These are phyloP conservation scores for Kazachstania kunashirensis DNA, from an alignment of 805 yeast species.

Conservation along the genomic window DNA sequence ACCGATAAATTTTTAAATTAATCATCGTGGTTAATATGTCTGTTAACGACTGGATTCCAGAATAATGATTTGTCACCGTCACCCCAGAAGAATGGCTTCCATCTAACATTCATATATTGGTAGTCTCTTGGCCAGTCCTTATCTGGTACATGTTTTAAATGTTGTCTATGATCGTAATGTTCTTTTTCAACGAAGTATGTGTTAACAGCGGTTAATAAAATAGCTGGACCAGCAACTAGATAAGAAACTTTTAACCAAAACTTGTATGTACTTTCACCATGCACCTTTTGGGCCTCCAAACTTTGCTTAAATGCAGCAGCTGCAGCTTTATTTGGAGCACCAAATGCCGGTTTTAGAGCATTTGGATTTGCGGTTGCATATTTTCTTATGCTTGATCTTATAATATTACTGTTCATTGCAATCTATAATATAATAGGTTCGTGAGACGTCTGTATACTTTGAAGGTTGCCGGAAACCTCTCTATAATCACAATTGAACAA, in stretches of 20 bases:
- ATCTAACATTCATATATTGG: conserved; percentile 86
- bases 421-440: too few species aligned
- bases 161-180: conserved; percentile 86
- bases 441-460: too few species aligned
- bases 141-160: conserved; percentile 58
- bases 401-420: conserved; percentile 3
- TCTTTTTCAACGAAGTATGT: conserved; percentile 73
- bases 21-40: conserved; percentile 48
- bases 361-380: conserved; percentile 33
- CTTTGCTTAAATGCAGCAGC: conserved; percentile 61
- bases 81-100: conserved; percentile 93
- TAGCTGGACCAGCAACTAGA: conserved; percentile 75
- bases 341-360: conserved; percentile 41
- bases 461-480: too few species aligned
- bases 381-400: conserved; percentile 20
- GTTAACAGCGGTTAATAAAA: conserved; percentile 66
- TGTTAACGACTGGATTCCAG: conserved; percentile 92
- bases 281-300: conserved; percentile 59
- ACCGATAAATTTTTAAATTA: too few species aligned
- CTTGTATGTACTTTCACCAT: conserved; percentile 64
- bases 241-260: conserved; percentile 82
- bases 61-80: conserved; percentile 95
- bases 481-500: too few species aligned
- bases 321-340: conserved; percentile 40
- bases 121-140: conserved; percentile 89